Conservation (phyloP, 2,329 filamentous ascomycete genomes). For the Sarocladium kiliense region DNA sequence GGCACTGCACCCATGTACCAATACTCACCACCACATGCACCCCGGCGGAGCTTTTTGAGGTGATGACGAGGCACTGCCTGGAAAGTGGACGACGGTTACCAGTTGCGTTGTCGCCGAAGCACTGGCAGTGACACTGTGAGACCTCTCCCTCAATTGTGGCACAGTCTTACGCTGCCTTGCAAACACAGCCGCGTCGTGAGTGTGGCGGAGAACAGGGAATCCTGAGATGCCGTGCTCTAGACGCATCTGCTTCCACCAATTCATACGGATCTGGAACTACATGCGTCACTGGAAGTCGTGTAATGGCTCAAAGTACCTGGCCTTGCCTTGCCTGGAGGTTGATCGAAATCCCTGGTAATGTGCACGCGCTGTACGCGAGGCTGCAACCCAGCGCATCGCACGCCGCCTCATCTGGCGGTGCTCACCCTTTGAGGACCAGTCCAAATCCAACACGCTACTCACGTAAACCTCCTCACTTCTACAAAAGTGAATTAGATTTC, state of each 20-base stretch:
- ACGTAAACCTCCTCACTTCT: not conserved
- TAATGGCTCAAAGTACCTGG: no score
- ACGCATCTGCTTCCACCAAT: not conserved
- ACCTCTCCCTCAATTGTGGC: not conserved
- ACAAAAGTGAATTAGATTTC: not conserved
- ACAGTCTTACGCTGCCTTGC: not conserved
- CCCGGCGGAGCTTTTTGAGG: conserved; percentile 5
- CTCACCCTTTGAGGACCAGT: no score
- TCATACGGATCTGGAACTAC: not conserved
- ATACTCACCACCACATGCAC: conserved; percentile 3
- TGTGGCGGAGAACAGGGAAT: not conserved
- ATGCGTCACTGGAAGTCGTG: not conserved
- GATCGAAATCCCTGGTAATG: no score
- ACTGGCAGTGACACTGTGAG: not conserved
- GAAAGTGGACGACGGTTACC: not conserved
- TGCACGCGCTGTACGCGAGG: no score
- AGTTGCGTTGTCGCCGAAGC: not conserved
- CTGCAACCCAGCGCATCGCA: no score
- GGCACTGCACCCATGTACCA: conserved; percentile 10
- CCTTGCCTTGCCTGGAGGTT: no score
- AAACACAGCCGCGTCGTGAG: conserved; percentile 7
- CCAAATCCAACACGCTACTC: not conserved
- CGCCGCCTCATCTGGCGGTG: no score
- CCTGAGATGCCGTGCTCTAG: not conserved
- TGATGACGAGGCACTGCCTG: conserved; percentile 14